Conservation (phyloP, 306 rosid genomes). For the Mucuna pruriens region DNA sequence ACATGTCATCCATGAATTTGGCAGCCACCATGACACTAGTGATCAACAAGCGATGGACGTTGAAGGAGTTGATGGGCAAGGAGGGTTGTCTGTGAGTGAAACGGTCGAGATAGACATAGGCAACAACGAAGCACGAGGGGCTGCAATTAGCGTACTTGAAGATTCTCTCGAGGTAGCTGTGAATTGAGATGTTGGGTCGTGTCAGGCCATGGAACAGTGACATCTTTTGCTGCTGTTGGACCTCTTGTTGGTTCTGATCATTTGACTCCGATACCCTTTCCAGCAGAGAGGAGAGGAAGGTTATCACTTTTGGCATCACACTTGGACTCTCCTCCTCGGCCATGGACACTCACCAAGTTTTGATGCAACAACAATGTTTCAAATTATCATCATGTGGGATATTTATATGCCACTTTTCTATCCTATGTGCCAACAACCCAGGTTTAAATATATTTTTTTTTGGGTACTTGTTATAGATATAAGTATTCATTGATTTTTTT, state of each 20-base stretch:
- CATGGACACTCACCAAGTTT: conserved; percentile 46
- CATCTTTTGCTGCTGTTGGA: conserved; percentile 64
- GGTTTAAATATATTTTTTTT: too few relatives aligned
- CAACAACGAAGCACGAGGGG: conserved; percentile 85
- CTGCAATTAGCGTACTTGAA: conserved; percentile 96
- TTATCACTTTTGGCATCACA: conserved; percentile 70
- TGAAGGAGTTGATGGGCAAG: conserved; percentile 79
- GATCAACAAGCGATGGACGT: conserved; percentile 81
- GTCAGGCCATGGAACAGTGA: conserved; percentile 86
- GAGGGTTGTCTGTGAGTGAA: conserved; percentile 77
- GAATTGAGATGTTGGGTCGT: conserved; percentile 77
- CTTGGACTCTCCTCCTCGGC: conserved; percentile 78
- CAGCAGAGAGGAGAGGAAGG: conserved; percentile 79
- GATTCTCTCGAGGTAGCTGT: conserved; percentile 82
- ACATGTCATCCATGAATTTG: conserved; percentile 98
- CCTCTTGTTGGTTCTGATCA: conserved; percentile 50
- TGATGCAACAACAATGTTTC: conserved; percentile 30
- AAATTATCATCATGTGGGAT: conserved; percentile 33
- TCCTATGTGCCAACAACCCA: neutral
- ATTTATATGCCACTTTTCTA: neutral
- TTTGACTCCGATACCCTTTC: conserved; percentile 82
- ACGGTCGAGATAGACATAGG: conserved; percentile 89
- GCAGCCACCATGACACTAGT: conserved; percentile 96
- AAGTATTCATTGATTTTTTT: too few relatives aligned
- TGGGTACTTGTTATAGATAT: too few relatives aligned